Evolutionary conservation across 2,329 filamentous ascomycete genomes (phyloP).

Genomic region (Cryphonectria carpinicola): DNA sequence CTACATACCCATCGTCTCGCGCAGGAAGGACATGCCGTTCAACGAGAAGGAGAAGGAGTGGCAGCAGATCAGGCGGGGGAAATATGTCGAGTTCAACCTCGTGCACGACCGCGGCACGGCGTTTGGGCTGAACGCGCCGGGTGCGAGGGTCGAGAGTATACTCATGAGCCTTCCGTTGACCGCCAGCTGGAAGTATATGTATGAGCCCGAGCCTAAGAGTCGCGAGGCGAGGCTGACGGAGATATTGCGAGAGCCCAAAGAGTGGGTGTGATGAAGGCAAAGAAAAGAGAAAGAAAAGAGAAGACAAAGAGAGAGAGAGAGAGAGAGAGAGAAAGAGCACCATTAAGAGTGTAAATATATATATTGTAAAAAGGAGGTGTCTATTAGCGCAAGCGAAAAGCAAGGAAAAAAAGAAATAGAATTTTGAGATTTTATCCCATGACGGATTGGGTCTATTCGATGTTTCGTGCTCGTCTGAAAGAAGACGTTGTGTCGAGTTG

Average conservation of each 20-base stretch:
- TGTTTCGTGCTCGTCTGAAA: background rate
- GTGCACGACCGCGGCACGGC: constrained; percentile 95
- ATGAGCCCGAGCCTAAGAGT: constrained; percentile 71
- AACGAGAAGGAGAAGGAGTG: constrained; percentile 87
- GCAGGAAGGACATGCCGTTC: constrained; percentile 89
- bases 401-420: constrained; percentile 1
- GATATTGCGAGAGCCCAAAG: constrained; percentile 66
- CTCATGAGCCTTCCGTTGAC: constrained; percentile 95
- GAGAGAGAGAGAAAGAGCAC: background rate
- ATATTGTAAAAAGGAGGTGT: background rate
- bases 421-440: background rate
- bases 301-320: constrained; percentile 8
- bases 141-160: constrained; percentile 92
- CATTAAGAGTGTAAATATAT: background rate
- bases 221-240: constrained; percentile 81
- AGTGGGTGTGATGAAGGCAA: constrained; percentile 61
- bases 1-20: constrained; percentile 87
- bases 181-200: constrained; percentile 95
- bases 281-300: background rate
- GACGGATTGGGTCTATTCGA: background rate
- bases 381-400: constrained; percentile 8
- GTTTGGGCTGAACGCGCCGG: constrained; percentile 92
- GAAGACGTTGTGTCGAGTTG: background rate
- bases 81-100: constrained; percentile 98
- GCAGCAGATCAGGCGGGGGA: constrained; percentile 93